Base-by-base conservation (phyloP, 768 basidiomycete species). In the Cystofilobasidium ferigula region DNA sequence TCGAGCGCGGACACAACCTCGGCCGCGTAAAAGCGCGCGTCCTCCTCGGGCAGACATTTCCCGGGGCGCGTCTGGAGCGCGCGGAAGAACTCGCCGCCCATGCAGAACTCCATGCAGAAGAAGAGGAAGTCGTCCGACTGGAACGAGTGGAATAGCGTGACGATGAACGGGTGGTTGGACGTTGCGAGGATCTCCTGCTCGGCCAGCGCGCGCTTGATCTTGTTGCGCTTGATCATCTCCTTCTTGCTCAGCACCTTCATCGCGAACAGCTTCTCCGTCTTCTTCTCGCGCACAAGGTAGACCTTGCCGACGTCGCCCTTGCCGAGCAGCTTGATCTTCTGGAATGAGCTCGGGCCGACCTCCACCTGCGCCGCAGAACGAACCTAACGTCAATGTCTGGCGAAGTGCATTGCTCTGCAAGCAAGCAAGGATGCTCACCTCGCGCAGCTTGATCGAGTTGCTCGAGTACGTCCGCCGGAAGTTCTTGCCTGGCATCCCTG, bases 161-260 rank as follows among this genome's bases (percentile, higher is more conserved):
- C 94, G 78, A 99, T 99, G 82, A 99, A 99, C 1, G 95, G 95
- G 75, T 98, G 95, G 74, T 99, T 99, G 36, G 95, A 89, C 28
- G 93, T 94, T 12, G 94, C 94, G 48, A 99, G 83, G 71, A 99
- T 99, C 77, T 98, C 95, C 79, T 97, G 95, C 78, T 99, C 95
- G 5, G 95, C 97, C 73, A 99, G 76, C 12, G 94, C 95, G 69
- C 95, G 85, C 77, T 99, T 99, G 80, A 99, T 94, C 81, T 99
- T 99, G 80, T 94, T 95, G 72, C 95, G 85, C 79, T 94, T 91
- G 76, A 99, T 93, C 94, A 99, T 98, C 81, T 99, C 95, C 80
- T 88, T 89, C 81, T 98, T 98, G 59, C 92, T 95, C 53, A 99
- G 80, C 28, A 99, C 95, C 85, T 99, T 99, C 95, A 99, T 99